phyloP scores from a whole-genome alignment of 163 green algal genomes.

The Coccomyxa subellipsoidea region DNA sequence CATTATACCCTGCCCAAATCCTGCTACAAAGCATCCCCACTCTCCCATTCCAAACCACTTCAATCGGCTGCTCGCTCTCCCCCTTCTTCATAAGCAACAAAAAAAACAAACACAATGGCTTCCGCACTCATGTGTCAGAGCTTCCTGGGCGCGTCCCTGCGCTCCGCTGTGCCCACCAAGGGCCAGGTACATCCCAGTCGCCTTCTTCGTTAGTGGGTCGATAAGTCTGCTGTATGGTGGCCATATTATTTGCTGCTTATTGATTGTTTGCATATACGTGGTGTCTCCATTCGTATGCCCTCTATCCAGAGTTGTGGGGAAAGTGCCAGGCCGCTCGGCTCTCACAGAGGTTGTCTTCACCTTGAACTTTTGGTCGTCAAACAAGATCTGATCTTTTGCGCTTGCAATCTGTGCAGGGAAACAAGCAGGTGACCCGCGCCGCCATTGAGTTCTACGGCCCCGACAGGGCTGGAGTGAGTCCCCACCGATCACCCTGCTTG shows the following conservation, averaged over 20 bases:
- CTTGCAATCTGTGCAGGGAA: conserved; percentile 25
- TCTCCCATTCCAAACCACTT: neutral
- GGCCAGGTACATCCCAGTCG: neutral
- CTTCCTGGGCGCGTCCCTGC: conserved; percentile 14
- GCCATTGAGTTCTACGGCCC: conserved; percentile 51
- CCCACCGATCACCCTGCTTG: neutral
- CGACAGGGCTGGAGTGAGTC: conserved; percentile 21
- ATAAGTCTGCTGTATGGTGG: neutral
- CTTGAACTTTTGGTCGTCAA: neutral
- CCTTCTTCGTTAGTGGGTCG: neutral
- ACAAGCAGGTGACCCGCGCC: conserved; percentile 40
- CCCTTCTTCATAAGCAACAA: neutral
- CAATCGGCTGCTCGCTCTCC: conserved; percentile 4
- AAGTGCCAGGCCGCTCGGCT: neutral
- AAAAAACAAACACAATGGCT: conserved; percentile 10
- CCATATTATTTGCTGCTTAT: neutral
- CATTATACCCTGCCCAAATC: neutral
- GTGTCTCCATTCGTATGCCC: no score
- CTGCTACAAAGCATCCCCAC: neutral
- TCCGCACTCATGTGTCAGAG: conserved; percentile 3
- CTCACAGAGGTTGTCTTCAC: neutral
- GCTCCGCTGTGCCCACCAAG: conserved; percentile 2
- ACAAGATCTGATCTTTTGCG: neutral
- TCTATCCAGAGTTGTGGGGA: neutral
- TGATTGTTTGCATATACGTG: no score